These are phyloP conservation scores for Leccinum barrowsii DNA, from an alignment of 768 basidiomycete genomes.

Conservation along the genomic window DNA sequence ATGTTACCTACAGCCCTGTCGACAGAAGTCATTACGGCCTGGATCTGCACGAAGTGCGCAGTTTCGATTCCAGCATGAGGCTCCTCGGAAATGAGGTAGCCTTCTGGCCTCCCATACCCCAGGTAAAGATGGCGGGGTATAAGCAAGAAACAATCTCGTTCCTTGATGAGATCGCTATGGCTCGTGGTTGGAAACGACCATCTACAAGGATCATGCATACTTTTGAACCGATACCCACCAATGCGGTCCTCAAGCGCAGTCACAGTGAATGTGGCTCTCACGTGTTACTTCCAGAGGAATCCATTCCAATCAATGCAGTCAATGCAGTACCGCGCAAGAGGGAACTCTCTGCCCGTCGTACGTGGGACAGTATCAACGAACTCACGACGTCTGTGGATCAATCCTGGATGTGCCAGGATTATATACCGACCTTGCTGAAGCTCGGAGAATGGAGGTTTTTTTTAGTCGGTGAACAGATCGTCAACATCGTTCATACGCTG, in stretches of 20 bases:
- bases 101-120: conserved; percentile 1
- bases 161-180: neutral
- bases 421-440: neutral
- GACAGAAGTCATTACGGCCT: too few species aligned
- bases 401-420: conserved; percentile 7
- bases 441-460: conserved; percentile 1
- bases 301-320: neutral
- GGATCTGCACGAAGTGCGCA: too few species aligned
- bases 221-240: neutral
- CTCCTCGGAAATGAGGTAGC: too few species aligned
- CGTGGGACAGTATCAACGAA: neutral
- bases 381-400: neutral
- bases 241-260: neutral
- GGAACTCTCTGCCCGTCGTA: neutral
- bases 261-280: neutral
- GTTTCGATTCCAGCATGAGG: too few species aligned
- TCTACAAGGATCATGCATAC: neutral
- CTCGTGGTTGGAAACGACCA: neutral
- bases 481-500: neutral
- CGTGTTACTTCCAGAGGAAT: neutral
- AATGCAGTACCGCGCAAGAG: too few species aligned
- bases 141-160: neutral
- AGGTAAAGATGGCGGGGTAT: neutral
- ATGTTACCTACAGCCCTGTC: too few species aligned
- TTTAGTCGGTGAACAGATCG: neutral